These are phyloP conservation scores for Boletus calvinii DNA, from an alignment of 1,284 basidiomycete species.

Conservation along the genomic window DNA sequence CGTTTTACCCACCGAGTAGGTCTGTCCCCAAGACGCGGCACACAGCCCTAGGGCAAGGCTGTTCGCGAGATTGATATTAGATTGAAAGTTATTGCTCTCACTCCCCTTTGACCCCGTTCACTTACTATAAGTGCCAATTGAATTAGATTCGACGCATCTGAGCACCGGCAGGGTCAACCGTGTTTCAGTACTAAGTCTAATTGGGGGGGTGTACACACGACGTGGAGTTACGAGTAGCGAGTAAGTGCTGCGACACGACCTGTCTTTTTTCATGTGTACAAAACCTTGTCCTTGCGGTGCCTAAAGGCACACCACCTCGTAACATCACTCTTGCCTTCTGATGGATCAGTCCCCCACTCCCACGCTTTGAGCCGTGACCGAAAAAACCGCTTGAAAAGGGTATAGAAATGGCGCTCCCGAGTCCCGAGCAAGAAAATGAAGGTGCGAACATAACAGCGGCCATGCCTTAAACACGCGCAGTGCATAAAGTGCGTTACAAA, in stretches of 20 bases:
- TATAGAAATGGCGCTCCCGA: slow-evolving; percentile 24
- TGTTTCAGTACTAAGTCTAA: slow-evolving; percentile 11
- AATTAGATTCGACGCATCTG: slow-evolving; percentile 18
- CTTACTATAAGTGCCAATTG: slow-evolving; percentile 15
- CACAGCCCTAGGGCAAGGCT: slow-evolving; percentile 20
- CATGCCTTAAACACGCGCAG: slow-evolving; percentile 32
- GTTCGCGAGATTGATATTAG: slow-evolving; percentile 19
- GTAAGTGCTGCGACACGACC: neutral
- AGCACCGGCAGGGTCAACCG: slow-evolving; percentile 13
- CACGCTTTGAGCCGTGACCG: slow-evolving; percentile 22
- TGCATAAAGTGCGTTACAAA: slow-evolving; percentile 15
- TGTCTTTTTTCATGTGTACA: slow-evolving; percentile 1
- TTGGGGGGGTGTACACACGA: slow-evolving; percentile 8
- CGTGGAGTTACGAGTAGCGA: neutral
- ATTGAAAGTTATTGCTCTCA: slow-evolving; percentile 16
- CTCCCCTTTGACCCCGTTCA: slow-evolving; percentile 15
- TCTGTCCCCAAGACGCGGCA: slow-evolving; percentile 15
- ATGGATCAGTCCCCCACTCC: slow-evolving; percentile 20
- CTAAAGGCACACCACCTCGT: slow-evolving; percentile 20
- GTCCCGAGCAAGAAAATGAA: slow-evolving; percentile 26
- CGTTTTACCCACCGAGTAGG: slow-evolving; percentile 5
- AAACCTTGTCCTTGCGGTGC: slow-evolving; percentile 36
- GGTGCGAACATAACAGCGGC: slow-evolving; percentile 22
- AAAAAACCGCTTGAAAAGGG: slow-evolving; percentile 9
- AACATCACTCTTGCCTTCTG: slow-evolving; percentile 20